Evolutionary conservation across 495 filamentous ascomycete species (phyloP), one percentile per base, ranked within the genome.

Genomic region (Trichodelitschia bisporula): DNA sequence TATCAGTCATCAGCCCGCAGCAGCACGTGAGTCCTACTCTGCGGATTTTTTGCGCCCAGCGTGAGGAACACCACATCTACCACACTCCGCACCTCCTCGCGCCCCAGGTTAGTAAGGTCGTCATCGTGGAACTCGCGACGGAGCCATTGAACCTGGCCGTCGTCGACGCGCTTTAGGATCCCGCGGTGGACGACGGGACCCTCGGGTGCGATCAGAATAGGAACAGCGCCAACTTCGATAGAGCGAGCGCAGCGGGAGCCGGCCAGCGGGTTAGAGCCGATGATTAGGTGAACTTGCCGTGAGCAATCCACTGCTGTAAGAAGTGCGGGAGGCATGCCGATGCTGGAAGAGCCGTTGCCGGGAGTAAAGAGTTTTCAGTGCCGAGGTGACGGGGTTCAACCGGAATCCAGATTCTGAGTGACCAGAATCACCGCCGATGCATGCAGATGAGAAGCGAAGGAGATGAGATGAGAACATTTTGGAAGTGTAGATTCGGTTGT

Each of bases 1-100:
- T n/a, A 3, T 26, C 15, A 35, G n/a, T n/a, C n/a, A n/a, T n/a
- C n/a, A n/a, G n/a, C n/a, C n/a, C n/a, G n/a, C n/a, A n/a, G n/a
- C n/a, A n/a, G n/a, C n/a, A n/a, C 21, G n/a, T 24, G 21, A n/a
- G 23, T 18, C 59, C 29, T 54, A 63, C 61, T 59, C 40, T 61
- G 44, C 32, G 55, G 45, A 37, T 68, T 51, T 29, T 52, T 59
- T 15, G 60, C 56, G 18, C 62, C 58, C 8, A 57, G 50, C 2
- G 84, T 92, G 28, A 97, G 72, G 47, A 95, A 95, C 17, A 95
- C 89, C 28, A 70, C 71, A 47, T 97, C 86, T 9, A 90, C 84
- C 2, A 92, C 66, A 28, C 49, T 40, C 39, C 69, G 66, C 4
- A 90, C 70, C 31, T 92, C 78, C 35, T 67, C 59, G 32, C 89